Conservation (phyloP, 2,329 filamentous ascomycete genomes). For the Lasiodiplodia theobromae region DNA sequence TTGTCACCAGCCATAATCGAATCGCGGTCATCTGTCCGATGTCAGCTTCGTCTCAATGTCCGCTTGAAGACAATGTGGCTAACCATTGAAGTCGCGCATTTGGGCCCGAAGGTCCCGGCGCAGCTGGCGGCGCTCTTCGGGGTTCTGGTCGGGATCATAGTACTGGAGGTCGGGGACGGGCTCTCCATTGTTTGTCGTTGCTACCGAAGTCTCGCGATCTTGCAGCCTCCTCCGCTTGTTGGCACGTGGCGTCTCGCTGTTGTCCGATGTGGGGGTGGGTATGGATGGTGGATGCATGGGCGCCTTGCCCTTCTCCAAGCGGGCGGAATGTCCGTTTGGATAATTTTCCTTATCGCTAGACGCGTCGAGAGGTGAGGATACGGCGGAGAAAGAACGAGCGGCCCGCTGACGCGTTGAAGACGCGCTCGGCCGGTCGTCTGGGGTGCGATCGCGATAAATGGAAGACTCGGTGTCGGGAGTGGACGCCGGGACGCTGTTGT, state of each 20-base stretch:
- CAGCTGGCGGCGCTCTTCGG: constrained; percentile 73
- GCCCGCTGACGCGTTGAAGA: neutral
- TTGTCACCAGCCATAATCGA: constrained; percentile 74
- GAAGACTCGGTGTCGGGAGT: constrained; percentile 41
- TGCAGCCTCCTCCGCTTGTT: constrained; percentile 56
- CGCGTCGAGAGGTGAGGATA: constrained; percentile 34
- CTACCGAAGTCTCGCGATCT: constrained; percentile 37
- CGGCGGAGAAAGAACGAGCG: constrained; percentile 10
- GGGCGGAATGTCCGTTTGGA: constrained; percentile 33
- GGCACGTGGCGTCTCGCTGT: constrained; percentile 37
- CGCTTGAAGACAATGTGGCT: constrained; percentile 26
- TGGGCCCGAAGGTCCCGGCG: constrained; percentile 75
- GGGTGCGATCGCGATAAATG: constrained; percentile 48
- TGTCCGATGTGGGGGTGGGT: constrained; percentile 50
- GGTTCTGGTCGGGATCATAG: constrained; percentile 85
- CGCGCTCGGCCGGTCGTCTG: constrained; percentile 33
- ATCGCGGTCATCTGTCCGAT: constrained; percentile 69
- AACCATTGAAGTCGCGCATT: constrained; percentile 66
- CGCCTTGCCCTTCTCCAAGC: constrained; percentile 53
- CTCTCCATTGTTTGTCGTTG: constrained; percentile 21
- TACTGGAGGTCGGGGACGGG: constrained; percentile 41
- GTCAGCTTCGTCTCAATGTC: constrained; percentile 30
- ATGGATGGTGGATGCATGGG: constrained; percentile 34
- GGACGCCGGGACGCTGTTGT: constrained; percentile 42
- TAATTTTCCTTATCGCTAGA: constrained; percentile 57